phyloP scores from a whole-genome alignment of 2,329 filamentous ascomycete genomes.

The Colletotrichum horii region DNA sequence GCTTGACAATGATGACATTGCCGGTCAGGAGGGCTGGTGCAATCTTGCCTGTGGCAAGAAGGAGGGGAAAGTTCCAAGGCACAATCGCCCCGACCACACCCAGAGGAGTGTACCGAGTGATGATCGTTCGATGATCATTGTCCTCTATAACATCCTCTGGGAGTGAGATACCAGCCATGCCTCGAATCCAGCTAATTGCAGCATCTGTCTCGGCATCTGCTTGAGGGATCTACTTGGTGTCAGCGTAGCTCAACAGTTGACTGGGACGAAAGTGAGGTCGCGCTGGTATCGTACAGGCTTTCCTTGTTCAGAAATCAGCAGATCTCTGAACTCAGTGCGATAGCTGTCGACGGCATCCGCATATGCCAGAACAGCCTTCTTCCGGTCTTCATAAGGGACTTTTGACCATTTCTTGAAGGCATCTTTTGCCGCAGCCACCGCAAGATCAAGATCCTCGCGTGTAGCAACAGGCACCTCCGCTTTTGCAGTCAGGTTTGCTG shows the following conservation, averaged over 20 bases:
- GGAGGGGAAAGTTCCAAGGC: slow-evolving; percentile 64
- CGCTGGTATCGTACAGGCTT: not conserved
- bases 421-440: not conserved
- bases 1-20: slow-evolving; percentile 61
- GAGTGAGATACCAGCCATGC: slow-evolving; percentile 34
- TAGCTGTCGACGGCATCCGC: slow-evolving; percentile 28
- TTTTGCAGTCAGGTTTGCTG: not conserved
- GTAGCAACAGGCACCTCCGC: not conserved
- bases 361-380: slow-evolving; percentile 25
- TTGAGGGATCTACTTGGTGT: not conserved
- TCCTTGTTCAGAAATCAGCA: slow-evolving; percentile 32
- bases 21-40: slow-evolving; percentile 62
- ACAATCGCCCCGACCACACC: slow-evolving; percentile 48
- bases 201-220: slow-evolving; percentile 25
- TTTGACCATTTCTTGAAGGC: slow-evolving; percentile 29
- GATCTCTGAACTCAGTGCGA: slow-evolving; percentile 24
- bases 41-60: slow-evolving; percentile 58
- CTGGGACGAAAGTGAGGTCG: not conserved
- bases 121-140: slow-evolving; percentile 35
- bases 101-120: slow-evolving; percentile 41
- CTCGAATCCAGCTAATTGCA: slow-evolving; percentile 31
- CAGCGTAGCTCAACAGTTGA: not conserved
- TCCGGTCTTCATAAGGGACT: slow-evolving; percentile 27
- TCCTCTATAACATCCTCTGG: slow-evolving; percentile 45
- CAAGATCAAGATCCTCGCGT: not conserved